These are phyloP conservation scores for Diplodia mutila DNA, from an alignment of 2,329 filamentous ascomycete genomes.

Conservation along the genomic window DNA sequence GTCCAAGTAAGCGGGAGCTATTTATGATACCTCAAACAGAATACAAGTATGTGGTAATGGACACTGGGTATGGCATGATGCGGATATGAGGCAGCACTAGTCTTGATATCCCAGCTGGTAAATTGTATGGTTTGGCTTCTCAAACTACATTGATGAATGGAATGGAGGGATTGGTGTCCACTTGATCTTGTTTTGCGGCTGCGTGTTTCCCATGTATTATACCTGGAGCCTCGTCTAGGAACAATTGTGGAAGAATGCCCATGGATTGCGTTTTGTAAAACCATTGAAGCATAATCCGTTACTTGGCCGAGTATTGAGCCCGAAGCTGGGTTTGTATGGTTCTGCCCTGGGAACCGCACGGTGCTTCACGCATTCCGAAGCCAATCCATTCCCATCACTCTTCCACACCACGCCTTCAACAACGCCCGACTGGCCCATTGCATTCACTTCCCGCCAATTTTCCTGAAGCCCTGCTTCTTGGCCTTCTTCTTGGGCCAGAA, in stretches of 20 bases:
- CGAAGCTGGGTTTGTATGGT: too few relatives aligned
- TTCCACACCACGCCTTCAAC: neutral
- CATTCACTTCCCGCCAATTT: neutral
- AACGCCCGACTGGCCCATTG: neutral
- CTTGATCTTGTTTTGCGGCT: neutral
- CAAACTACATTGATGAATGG: neutral
- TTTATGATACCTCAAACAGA: constrained; percentile 12
- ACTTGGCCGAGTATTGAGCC: too few relatives aligned
- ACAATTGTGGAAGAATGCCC: neutral
- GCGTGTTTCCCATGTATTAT: neutral
- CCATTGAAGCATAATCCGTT: too few relatives aligned
- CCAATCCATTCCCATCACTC: neutral
- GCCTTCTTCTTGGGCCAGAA: constrained; percentile 6
- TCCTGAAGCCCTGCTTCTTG: neutral
- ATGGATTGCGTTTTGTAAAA: neutral
- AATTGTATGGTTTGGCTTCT: constrained; percentile 8
- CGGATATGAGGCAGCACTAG: neutral
- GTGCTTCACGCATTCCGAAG: too few relatives aligned
- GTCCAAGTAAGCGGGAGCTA: constrained; percentile 62
- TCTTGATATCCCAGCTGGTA: neutral
- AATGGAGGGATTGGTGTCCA: neutral
- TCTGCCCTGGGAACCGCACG: too few relatives aligned
- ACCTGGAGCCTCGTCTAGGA: neutral
- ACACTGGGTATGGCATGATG: neutral
- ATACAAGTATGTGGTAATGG: constrained; percentile 4